phyloP scores from a whole-genome alignment of 1,139 yeast genomes.

The Saccharomycopsis crataegensis region DNA sequence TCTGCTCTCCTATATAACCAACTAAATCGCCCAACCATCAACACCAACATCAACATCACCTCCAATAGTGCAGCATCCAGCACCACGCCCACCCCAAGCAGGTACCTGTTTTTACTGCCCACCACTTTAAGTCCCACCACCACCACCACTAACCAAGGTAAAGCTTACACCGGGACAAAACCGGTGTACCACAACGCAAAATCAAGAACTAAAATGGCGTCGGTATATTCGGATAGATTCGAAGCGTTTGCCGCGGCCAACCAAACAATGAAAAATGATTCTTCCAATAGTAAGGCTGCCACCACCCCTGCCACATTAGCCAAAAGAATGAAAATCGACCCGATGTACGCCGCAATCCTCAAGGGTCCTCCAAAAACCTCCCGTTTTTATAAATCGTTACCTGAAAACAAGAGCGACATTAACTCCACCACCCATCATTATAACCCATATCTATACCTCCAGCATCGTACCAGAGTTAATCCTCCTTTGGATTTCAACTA shows the following conservation, averaged over 20 bases:
- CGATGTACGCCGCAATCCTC: not conserved
- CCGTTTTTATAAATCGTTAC: constrained; percentile 17
- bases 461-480: constrained; percentile 35
- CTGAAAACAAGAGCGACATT: constrained; percentile 11
- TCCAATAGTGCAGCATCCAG: not conserved
- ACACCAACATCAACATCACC: not conserved
- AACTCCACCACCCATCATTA: constrained; percentile 30
- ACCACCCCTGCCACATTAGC: not conserved
- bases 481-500: constrained; percentile 31
- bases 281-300: not conserved
- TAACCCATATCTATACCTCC: constrained; percentile 38
- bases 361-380: constrained; percentile 19
- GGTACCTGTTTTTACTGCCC: constrained; percentile 1
- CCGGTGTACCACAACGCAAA: not conserved
- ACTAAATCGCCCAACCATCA: not conserved
- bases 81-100: not conserved
- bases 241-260: not conserved
- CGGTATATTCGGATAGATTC: constrained; percentile 13
- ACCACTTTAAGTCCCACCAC: not conserved
- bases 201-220: constrained; percentile 16
- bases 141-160: constrained; percentile 3
- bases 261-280: not conserved
- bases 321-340: not conserved
- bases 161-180: constrained; percentile 2
- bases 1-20: not conserved